Percentiles rank a stretch among this genome's conserved stretches.
Conservation (phyloP, 1,139 yeast species). For the Lodderomyces elongisporus region DNA sequence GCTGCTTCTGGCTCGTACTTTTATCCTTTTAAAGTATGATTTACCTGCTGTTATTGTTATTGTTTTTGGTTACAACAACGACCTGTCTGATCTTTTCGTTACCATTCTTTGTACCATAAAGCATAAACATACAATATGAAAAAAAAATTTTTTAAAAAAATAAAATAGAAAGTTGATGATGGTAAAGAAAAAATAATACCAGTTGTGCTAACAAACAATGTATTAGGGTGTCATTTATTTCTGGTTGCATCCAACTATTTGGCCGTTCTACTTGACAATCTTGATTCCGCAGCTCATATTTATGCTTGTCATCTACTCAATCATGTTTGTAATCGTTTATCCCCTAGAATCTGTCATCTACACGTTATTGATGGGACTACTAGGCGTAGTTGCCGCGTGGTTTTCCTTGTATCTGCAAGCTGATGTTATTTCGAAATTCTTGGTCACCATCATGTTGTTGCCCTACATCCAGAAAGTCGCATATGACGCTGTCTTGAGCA, state of each 20-base stretch:
- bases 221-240: constrained; percentile 44
- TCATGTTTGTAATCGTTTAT: constrained; percentile 37
- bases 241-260: constrained; percentile 37
- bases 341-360: constrained; percentile 47
- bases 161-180: no score
- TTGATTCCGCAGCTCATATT: constrained; percentile 49
- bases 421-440: constrained; percentile 44
- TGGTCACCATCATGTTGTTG: constrained; percentile 47
- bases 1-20: constrained; percentile 19
- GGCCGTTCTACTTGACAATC: constrained; percentile 48
- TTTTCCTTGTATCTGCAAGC: constrained; percentile 49
- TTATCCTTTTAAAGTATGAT: constrained; percentile 26
- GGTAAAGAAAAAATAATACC: not conserved
- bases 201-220: constrained; percentile 4
- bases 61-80: no score
- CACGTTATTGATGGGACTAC: constrained; percentile 48
- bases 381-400: constrained; percentile 53
- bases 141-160: not conserved
- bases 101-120: no score
- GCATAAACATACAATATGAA: not conserved
- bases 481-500: constrained; percentile 54
- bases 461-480: constrained; percentile 52
- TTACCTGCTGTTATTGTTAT: no score
- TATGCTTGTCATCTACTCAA: constrained; percentile 35
- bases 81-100: no score